Evolutionary conservation across 352 stramenopile species (phyloP).

Genomic region (Phytophthora hibernalis): DNA sequence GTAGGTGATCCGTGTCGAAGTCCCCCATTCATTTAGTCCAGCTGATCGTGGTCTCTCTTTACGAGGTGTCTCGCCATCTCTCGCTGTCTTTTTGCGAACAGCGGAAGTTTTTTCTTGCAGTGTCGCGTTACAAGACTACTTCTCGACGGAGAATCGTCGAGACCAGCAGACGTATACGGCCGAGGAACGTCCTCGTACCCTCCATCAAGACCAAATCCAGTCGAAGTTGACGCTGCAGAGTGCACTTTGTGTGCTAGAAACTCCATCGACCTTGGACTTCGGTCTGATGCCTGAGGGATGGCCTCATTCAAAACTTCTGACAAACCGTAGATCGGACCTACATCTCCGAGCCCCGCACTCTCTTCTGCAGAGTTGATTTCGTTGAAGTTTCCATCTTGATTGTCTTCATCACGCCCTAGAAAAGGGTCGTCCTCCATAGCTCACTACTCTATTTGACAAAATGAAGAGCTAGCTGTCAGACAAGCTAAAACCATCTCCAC

Average conservation of each 20-base stretch:
- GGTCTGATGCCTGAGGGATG: background rate
- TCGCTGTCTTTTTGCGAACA: constrained; percentile 6
- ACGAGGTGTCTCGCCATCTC: background rate
- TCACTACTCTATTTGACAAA: constrained; percentile 1
- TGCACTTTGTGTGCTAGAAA: constrained; percentile 23
- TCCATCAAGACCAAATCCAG: constrained; percentile 1
- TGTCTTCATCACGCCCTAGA: constrained; percentile 6
- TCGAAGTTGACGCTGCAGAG: constrained; percentile 15
- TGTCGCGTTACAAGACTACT: constrained; percentile 8
- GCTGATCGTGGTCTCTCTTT: constrained; percentile 36
- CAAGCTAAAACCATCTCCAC: constrained; percentile 10
- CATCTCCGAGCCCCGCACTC: background rate
- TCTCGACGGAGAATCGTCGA: constrained; percentile 4
- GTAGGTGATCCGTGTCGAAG: constrained; percentile 59
- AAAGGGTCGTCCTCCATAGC: constrained; percentile 26
- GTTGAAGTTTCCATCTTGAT: constrained; percentile 10
- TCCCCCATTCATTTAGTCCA: constrained; percentile 57
- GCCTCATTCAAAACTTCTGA: background rate
- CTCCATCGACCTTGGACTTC: background rate
- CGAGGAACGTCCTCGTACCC: constrained; percentile 7
- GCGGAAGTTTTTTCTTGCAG: constrained; percentile 18
- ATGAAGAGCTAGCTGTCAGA: background rate
- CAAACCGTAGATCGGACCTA: background rate
- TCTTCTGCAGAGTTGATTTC: background rate
- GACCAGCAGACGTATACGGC: constrained; percentile 23